phyloP scores from a whole-genome alignment of 2,329 filamentous ascomycete species.

The Fusarium sp. region DNA sequence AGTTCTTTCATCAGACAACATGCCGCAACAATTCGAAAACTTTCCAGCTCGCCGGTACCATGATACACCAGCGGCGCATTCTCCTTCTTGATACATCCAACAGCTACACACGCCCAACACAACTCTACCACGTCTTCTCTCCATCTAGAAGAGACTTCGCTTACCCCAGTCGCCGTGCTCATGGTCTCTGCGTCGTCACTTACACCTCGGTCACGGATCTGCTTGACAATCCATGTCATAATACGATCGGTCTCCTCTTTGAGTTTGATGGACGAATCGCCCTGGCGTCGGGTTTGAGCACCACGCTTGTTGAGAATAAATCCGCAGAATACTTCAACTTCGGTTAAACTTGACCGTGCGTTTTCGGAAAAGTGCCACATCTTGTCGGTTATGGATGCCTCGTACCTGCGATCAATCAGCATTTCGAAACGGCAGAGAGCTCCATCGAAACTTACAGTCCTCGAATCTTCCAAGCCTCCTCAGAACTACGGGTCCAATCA shows the following conservation, averaged over 20 bases:
- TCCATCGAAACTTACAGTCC: slow-evolving; percentile 59
- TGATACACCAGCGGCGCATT: slow-evolving; percentile 13
- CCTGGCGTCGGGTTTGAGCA: slow-evolving; percentile 63
- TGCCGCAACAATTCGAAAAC: slow-evolving; percentile 57
- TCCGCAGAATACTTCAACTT: slow-evolving; percentile 69
- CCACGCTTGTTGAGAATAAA: slow-evolving; percentile 67
- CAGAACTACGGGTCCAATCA: slow-evolving; percentile 53
- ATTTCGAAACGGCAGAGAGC: slow-evolving; percentile 48
- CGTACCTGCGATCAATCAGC: slow-evolving; percentile 58
- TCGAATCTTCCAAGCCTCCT: slow-evolving; percentile 61
- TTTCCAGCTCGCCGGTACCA: slow-evolving; percentile 47
- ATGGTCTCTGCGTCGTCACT: slow-evolving; percentile 29
- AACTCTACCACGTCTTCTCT: slow-evolving; percentile 51
- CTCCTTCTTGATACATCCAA: slow-evolving; percentile 41
- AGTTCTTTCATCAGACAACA: slow-evolving; percentile 52
- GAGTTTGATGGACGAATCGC: slow-evolving; percentile 65
- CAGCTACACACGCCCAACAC: slow-evolving; percentile 54
- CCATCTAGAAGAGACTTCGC: slow-evolving; percentile 17
- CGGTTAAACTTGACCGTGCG: slow-evolving; percentile 58
- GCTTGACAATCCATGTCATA: slow-evolving; percentile 56
- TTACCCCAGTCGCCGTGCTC: slow-evolving; percentile 19
- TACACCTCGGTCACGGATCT: slow-evolving; percentile 47
- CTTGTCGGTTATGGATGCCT: slow-evolving; percentile 57
- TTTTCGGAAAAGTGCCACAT: slow-evolving; percentile 62
- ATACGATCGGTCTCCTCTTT: slow-evolving; percentile 66